Evolutionary conservation across 2,329 filamentous ascomycete genomes (phyloP).

Genomic region (Sporothrix dimorphospora): DNA sequence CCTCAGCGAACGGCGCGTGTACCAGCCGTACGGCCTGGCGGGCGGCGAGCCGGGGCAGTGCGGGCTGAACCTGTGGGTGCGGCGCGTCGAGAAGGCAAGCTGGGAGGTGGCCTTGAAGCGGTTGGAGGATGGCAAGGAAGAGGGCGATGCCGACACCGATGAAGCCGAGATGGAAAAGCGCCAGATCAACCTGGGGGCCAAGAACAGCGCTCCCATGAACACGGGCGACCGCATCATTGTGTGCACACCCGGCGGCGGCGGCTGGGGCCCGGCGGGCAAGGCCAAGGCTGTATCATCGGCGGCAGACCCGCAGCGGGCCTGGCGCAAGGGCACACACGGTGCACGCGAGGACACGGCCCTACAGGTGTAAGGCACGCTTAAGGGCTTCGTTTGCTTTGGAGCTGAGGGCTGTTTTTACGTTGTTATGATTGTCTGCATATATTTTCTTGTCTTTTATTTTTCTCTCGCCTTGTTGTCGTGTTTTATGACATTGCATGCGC

Average conservation of each 20-base stretch:
- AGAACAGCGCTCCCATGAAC: constrained; percentile 78
- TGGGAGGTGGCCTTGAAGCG: constrained; percentile 50
- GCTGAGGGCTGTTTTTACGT: no score
- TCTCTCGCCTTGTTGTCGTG: neutral
- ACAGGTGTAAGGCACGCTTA: neutral
- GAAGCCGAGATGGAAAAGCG: constrained; percentile 58
- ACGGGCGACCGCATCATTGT: constrained; percentile 78
- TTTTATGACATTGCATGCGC: neutral
- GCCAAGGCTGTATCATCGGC: constrained; percentile 53
- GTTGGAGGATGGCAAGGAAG: constrained; percentile 38
- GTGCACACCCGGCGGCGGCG: constrained; percentile 77
- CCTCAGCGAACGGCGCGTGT: constrained; percentile 74
- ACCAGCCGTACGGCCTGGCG: constrained; percentile 78
- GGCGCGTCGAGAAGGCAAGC: constrained; percentile 65
- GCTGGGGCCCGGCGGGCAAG: constrained; percentile 67
- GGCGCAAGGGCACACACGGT: constrained; percentile 61
- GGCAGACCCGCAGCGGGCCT: constrained; percentile 58
- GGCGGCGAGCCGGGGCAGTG: constrained; percentile 79
- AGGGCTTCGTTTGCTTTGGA: neutral
- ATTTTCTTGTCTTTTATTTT: neutral
- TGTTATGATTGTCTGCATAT: neutral
- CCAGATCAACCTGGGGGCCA: constrained; percentile 73
- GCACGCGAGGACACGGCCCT: constrained; percentile 55
- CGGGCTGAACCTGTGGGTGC: constrained; percentile 86
- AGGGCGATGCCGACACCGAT: constrained; percentile 34